phyloP scores from a whole-genome alignment of 2,329 filamentous ascomycete genomes.

The Echinosphaeria canescens region DNA sequence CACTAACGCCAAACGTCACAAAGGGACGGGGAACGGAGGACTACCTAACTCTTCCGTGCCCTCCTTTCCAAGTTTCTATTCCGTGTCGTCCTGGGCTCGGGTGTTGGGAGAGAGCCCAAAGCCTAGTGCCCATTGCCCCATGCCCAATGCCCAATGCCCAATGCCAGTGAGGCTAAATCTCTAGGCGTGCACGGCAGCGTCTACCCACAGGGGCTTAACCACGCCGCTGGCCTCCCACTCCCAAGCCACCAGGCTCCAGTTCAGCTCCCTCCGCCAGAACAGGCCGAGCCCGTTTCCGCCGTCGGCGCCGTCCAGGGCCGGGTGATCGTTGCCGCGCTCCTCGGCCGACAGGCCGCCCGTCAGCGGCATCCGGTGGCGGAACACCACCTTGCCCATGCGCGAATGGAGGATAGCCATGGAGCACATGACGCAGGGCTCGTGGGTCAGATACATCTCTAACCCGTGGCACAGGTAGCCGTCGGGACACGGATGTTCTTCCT shows the following conservation, averaged over 20 bases:
- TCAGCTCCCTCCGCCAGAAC: constrained; percentile 57
- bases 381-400: constrained; percentile 70
- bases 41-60: constrained; percentile 25
- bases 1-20: too few relatives aligned
- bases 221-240: constrained; percentile 36
- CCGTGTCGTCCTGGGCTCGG: too few relatives aligned
- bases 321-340: constrained; percentile 27
- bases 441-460: constrained; percentile 81
- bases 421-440: constrained; percentile 94
- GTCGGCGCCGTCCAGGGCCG: constrained; percentile 14
- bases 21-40: too few relatives aligned
- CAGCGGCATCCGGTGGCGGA: constrained; percentile 54
- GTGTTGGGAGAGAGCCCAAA: constrained; percentile 9
- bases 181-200: constrained; percentile 25
- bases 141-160: neutral
- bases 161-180: constrained; percentile 1
- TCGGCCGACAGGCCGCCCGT: constrained; percentile 75
- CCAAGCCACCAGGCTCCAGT: constrained; percentile 73
- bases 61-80: constrained; percentile 15
- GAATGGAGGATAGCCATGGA: constrained; percentile 94
- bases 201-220: constrained; percentile 15
- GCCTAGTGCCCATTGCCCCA: constrained; percentile 1
- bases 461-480: constrained; percentile 89
- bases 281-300: constrained; percentile 41
- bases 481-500: constrained; percentile 39